These are phyloP conservation scores for Puccinia hordei DNA, from an alignment of 1,284 basidiomycete genomes.

Conservation along the genomic window DNA sequence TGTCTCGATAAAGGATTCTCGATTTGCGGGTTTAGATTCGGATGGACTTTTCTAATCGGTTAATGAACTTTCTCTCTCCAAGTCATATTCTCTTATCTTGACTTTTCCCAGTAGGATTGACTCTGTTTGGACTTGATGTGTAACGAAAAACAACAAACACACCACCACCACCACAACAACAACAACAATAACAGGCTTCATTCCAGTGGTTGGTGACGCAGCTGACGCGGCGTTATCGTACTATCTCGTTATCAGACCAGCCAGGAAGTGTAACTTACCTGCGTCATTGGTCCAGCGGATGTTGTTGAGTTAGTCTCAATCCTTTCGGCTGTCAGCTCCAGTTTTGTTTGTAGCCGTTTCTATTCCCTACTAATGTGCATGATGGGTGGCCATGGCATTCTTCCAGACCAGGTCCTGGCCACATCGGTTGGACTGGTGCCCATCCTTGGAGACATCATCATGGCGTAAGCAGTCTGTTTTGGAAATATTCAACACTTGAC, in stretches of 20 bases:
- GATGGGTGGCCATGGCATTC: slow-evolving; percentile 52
- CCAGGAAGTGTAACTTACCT: slow-evolving; percentile 52
- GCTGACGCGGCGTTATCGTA: slow-evolving; percentile 51
- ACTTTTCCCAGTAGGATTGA: background rate
- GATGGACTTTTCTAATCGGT: slow-evolving; percentile 56
- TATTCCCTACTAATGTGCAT: background rate
- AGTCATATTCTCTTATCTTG: background rate
- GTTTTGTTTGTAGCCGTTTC: too few species aligned
- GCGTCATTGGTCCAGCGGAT: slow-evolving; percentile 30
- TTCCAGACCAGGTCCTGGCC: slow-evolving; percentile 57
- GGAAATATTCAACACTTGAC: too few species aligned
- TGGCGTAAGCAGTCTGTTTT: slow-evolving; percentile 52
- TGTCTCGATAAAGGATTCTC: slow-evolving; percentile 52
- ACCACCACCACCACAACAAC: too few species aligned
- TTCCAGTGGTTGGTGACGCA: slow-evolving; percentile 49
- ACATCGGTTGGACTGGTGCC: slow-evolving; percentile 58
- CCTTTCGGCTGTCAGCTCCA: background rate
- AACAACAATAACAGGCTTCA: slow-evolving; percentile 55
- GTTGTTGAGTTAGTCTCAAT: slow-evolving; percentile 27
- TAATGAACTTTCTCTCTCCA: background rate
- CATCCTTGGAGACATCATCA: slow-evolving; percentile 57
- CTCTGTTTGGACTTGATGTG: background rate
- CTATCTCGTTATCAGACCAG: slow-evolving; percentile 47
- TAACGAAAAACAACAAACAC: background rate
- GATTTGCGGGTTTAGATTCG: slow-evolving; percentile 58